Conservation (phyloP, 129 eudicot species). For the Deinandra increscens region DNA sequence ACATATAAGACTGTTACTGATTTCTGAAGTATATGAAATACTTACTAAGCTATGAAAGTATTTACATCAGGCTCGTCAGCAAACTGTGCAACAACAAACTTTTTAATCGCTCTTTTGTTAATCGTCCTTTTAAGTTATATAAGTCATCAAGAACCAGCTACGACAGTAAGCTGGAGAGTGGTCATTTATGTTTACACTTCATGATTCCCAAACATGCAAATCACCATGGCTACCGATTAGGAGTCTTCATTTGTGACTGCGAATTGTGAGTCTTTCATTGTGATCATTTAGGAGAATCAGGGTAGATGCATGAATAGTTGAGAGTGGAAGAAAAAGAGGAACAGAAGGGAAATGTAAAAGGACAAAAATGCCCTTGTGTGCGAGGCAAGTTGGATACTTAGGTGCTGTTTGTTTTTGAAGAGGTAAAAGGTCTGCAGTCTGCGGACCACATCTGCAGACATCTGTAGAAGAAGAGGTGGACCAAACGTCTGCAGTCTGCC, state of each 20-base stretch:
- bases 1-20: background rate
- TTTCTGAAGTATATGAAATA: background rate
- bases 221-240: too few species aligned
- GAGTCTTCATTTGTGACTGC: too few species aligned
- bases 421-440: too few species aligned
- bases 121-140: background rate
- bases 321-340: background rate
- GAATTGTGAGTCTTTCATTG: background rate
- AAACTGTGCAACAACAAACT: background rate
- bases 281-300: background rate
- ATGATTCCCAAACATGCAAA: too few species aligned
- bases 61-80: background rate
- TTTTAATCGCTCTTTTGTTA: background rate
- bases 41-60: background rate
- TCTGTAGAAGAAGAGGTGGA: too few species aligned
- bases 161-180: background rate
- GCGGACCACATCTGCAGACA: too few species aligned
- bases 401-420: too few species aligned
- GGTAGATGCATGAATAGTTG: background rate
- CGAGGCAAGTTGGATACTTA: too few species aligned
- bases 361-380: background rate
- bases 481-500: too few species aligned
- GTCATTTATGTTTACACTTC: background rate
- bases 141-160: background rate
- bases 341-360: background rate